Conservation (phyloP, 1,139 yeast genomes). For the Trichomonascaceae sp. region DNA sequence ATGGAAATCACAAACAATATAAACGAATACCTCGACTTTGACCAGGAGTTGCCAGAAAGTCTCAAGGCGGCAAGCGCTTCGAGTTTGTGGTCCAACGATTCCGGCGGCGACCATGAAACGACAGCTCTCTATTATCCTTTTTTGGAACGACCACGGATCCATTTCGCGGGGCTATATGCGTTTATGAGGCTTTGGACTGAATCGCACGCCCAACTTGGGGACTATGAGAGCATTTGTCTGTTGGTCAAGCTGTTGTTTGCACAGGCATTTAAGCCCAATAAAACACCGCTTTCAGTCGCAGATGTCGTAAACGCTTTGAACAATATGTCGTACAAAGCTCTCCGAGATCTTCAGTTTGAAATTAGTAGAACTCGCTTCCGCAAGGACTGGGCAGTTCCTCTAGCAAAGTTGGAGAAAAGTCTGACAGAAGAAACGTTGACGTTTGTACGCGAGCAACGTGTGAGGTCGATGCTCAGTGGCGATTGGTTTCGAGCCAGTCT, state of each 20-base stretch:
- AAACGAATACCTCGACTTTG: slow-evolving; percentile 26
- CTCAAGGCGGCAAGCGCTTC: no score
- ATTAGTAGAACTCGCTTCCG: slow-evolving; percentile 28
- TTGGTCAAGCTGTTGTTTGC: slow-evolving; percentile 26
- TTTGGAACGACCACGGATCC: slow-evolving; percentile 44
- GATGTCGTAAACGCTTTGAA: slow-evolving; percentile 22
- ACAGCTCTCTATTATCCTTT: slow-evolving; percentile 24
- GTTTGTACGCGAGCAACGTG: slow-evolving; percentile 70
- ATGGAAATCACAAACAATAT: slow-evolving; percentile 22
- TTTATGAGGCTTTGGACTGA: slow-evolving; percentile 57
- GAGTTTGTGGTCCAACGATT: no score
- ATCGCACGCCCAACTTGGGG: slow-evolving; percentile 43
- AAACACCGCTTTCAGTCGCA: slow-evolving; percentile 15
- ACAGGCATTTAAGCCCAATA: slow-evolving; percentile 19
- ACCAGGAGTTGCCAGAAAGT: no score
- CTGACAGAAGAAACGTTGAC: slow-evolving; percentile 51
- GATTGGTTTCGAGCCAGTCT: slow-evolving; percentile 51
- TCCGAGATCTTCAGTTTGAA: slow-evolving; percentile 44
- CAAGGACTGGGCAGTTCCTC: slow-evolving; percentile 26
- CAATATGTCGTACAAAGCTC: slow-evolving; percentile 33
- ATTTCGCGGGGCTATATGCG: slow-evolving; percentile 42
- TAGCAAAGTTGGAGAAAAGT: slow-evolving; percentile 37
- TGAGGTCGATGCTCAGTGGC: slow-evolving; percentile 59
- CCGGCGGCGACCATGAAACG: no score
- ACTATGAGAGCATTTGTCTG: slow-evolving; percentile 37